phyloP scores from a whole-genome alignment of 345 rosid species.

The Salix suchowensis region DNA sequence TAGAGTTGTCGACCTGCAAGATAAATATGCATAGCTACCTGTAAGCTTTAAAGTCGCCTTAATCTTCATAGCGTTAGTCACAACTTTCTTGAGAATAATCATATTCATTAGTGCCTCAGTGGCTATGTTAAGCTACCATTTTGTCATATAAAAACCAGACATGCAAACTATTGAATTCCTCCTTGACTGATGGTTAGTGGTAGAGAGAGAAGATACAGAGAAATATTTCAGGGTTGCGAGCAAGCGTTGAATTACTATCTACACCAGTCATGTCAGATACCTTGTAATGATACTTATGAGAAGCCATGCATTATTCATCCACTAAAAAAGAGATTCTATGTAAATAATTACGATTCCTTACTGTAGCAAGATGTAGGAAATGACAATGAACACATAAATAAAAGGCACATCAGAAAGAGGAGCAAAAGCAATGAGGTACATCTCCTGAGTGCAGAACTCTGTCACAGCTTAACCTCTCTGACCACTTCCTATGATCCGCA shows the following conservation, averaged over 20 bases:
- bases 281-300: not conserved
- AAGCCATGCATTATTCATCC: not conserved
- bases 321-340: not conserved
- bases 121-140: not conserved
- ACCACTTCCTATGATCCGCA: constrained; percentile 67
- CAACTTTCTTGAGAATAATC: not conserved
- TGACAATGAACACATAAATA: not conserved
- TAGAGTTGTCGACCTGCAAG: constrained; percentile 40
- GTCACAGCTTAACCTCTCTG: constrained; percentile 40
- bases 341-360: not conserved
- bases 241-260: no score
- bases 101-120: not conserved
- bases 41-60: not conserved
- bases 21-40: not conserved
- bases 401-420: not conserved
- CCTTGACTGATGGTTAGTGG: not conserved
- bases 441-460: constrained; percentile 57
- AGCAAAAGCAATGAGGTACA: constrained; percentile 15
- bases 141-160: not conserved
- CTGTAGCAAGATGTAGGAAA: not conserved
- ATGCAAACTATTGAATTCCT: no score
- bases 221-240: not conserved
- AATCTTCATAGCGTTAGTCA: not conserved
- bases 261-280: not conserved
- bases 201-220: not conserved